Evolutionary conservation across 768 basidiomycete species (phyloP).

Genomic region (Zangia roseola): DNA sequence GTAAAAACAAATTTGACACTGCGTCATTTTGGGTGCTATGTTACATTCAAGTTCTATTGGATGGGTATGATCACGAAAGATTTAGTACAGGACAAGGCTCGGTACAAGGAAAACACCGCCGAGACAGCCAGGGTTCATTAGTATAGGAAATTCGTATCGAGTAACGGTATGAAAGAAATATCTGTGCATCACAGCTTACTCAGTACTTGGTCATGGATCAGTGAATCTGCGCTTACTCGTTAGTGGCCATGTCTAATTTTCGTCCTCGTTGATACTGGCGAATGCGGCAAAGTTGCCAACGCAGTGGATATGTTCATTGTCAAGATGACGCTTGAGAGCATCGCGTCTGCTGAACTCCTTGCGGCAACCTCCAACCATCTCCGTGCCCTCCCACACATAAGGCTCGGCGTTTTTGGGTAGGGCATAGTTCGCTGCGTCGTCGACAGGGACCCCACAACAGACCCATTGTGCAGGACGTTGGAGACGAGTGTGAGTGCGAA

Average conservation of each 20-base stretch:
- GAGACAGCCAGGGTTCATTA: conserved; percentile 10
- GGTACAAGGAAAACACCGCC: conserved; percentile 6
- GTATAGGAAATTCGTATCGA: conserved; percentile 1
- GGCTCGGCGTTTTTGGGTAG: conserved; percentile 23
- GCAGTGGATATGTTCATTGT: conserved; percentile 35
- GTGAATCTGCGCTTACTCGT: conserved; percentile 3
- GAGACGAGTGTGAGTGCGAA: conserved; percentile 48
- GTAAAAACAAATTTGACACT: no score
- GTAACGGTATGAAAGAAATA: neutral
- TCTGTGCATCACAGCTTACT: conserved; percentile 6
- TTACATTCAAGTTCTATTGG: conserved; percentile 13
- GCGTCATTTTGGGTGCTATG: conserved; percentile 12
- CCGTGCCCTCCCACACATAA: conserved; percentile 27
- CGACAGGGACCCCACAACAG: conserved; percentile 35
- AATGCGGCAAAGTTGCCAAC: conserved; percentile 33
- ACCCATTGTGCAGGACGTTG: conserved; percentile 37
- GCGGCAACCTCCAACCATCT: conserved; percentile 39
- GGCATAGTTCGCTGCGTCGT: conserved; percentile 22
- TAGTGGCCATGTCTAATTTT: conserved; percentile 9
- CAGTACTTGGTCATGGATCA: neutral
- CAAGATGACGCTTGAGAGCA: conserved; percentile 41
- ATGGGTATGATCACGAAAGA: conserved; percentile 12
- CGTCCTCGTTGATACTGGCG: conserved; percentile 27
- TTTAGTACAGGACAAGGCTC: conserved; percentile 13
- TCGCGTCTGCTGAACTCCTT: conserved; percentile 39